These are phyloP conservation scores for Emergomyces orientalis DNA, from an alignment of 2,329 filamentous ascomycete genomes.

Conservation along the genomic window DNA sequence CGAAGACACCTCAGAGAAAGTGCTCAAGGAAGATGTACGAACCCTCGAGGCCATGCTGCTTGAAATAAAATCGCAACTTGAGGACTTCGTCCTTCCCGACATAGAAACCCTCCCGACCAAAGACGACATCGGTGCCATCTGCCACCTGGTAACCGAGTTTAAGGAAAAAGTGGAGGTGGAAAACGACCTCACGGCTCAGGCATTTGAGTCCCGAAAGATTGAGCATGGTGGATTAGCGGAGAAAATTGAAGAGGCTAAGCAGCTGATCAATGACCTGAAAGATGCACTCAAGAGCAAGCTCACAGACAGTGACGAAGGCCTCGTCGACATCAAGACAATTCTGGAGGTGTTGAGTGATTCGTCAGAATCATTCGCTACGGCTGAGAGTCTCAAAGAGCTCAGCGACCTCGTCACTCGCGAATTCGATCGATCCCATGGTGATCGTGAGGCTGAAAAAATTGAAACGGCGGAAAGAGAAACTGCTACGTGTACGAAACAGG, in stretches of 20 bases:
- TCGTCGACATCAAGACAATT: conserved; percentile 46
- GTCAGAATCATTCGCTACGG: conserved; percentile 37
- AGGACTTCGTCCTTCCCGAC: conserved; percentile 63
- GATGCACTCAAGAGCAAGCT: conserved; percentile 67
- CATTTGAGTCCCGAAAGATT: conserved; percentile 72
- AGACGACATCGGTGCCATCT: conserved; percentile 62
- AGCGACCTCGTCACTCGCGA: conserved; percentile 69
- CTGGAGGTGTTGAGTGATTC: conserved; percentile 61
- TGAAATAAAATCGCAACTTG: conserved; percentile 73
- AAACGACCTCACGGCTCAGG: conserved; percentile 64
- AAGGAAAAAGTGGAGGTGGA: conserved; percentile 55
- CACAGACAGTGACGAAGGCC: conserved; percentile 59
- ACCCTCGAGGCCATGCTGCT: conserved; percentile 69
- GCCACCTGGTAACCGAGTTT: conserved; percentile 61
- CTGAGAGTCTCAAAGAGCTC: conserved; percentile 60
- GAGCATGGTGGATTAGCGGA: conserved; percentile 73
- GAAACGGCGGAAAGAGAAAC: conserved; percentile 58
- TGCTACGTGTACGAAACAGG: conserved; percentile 49
- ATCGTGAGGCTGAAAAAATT: conserved; percentile 71
- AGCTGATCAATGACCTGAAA: conserved; percentile 67
- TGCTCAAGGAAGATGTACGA: conserved; percentile 75
- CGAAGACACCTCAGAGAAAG: conserved; percentile 46
- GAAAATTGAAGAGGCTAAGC: conserved; percentile 68
- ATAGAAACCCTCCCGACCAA: conserved; percentile 63
- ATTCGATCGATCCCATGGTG: conserved; percentile 75